phyloP scores from a whole-genome alignment of 2,329 filamentous ascomycete species.

The Dichotomopilus funicola region DNA sequence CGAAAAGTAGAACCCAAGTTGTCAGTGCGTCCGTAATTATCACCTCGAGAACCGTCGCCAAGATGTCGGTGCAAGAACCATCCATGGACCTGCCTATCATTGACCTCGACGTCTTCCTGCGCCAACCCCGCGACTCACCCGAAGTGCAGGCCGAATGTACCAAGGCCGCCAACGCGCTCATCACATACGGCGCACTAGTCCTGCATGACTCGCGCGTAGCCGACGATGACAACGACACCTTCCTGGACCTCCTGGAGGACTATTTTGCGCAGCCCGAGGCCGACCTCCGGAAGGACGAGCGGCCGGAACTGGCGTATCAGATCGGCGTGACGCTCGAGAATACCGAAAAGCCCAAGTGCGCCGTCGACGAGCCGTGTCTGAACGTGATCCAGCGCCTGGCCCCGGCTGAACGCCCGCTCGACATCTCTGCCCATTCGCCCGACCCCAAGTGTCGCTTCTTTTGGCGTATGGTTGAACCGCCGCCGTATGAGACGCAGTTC shows the following conservation, averaged over 20 bases:
- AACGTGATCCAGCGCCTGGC: conserved; percentile 49
- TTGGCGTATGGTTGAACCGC: conserved; percentile 51
- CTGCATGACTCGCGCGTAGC: conserved; percentile 54
- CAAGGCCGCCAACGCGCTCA: conserved; percentile 49
- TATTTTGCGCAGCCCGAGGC: conserved; percentile 53
- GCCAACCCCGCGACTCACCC: conserved; percentile 36
- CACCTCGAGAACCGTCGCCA: background rate
- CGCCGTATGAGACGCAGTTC: conserved; percentile 50
- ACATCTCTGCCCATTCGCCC: conserved; percentile 49
- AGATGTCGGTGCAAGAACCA: conserved; percentile 8
- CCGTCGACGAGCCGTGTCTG: conserved; percentile 55
- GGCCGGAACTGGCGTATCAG: conserved; percentile 53
- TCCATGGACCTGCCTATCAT: conserved; percentile 54
- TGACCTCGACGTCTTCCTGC: conserved; percentile 52
- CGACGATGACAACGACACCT: conserved; percentile 47
- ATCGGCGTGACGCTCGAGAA: conserved; percentile 57
- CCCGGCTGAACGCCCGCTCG: conserved; percentile 50
- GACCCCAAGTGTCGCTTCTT: conserved; percentile 60
- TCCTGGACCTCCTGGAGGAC: conserved; percentile 57
- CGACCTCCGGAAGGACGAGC: conserved; percentile 44
- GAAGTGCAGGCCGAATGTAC: conserved; percentile 45
- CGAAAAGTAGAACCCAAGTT: too few species aligned
- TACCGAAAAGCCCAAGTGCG: conserved; percentile 58
- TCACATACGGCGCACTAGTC: conserved; percentile 53
- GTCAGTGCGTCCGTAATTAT: background rate